A percentile compares a stretch with the other conserved stretches of the same genome.
These are phyloP conservation scores for Solioccasus polychromus DNA, from an alignment of 768 basidiomycete genomes.

Conservation along the genomic window DNA sequence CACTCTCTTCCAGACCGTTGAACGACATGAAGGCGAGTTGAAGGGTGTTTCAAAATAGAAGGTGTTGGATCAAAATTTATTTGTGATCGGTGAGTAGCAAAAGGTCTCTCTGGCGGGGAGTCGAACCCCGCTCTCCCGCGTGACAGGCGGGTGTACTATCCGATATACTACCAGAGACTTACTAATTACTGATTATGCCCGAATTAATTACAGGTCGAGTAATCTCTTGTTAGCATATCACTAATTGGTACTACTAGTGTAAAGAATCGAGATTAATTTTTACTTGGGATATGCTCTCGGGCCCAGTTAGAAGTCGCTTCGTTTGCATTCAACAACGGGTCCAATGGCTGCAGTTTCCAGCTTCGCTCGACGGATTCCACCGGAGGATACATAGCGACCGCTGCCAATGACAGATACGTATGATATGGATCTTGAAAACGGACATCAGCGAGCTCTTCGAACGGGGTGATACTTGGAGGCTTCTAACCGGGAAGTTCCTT, in stretches of 20 bases:
- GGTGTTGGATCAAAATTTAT: no score
- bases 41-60: not conserved
- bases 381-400: constrained; percentile 67
- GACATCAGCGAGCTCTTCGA: constrained; percentile 7
- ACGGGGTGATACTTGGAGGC: not conserved
- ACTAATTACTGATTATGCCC: no score
- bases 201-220: no score
- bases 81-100: not conserved
- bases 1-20: constrained; percentile 38
- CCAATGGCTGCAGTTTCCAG: constrained; percentile 60
- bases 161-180: constrained; percentile 48
- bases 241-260: not conserved
- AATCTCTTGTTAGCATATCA: no score
- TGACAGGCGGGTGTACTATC: constrained; percentile 53
- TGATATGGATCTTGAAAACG: constrained; percentile 82
- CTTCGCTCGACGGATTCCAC: constrained; percentile 29
- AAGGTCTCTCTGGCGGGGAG: constrained; percentile 42
- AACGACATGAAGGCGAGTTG: constrained; percentile 41
- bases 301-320: constrained; percentile 68
- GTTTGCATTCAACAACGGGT: constrained; percentile 71
- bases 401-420: constrained; percentile 87
- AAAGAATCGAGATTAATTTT: constrained; percentile 10
- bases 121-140: constrained; percentile 46
- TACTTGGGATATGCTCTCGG: constrained; percentile 48
- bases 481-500: constrained; percentile 72